These are phyloP conservation scores for Trichoderma arundinaceum DNA, from an alignment of 2,329 filamentous ascomycete genomes.

Conservation along the genomic window DNA sequence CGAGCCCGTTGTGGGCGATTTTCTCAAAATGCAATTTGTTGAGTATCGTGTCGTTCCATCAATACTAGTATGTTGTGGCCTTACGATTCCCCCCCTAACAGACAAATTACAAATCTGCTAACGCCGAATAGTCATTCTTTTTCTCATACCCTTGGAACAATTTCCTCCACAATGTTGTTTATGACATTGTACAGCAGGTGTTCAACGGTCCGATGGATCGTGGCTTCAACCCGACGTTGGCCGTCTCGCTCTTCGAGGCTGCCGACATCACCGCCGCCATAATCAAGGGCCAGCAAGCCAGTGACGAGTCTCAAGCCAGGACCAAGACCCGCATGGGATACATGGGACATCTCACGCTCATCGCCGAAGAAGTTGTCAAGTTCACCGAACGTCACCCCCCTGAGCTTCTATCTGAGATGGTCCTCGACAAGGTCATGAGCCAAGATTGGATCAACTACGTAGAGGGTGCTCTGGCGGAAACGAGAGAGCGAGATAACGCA, in stretches of 20 bases:
- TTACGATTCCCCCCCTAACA: neutral
- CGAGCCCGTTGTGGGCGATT: conserved; percentile 87
- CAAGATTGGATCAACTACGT: conserved; percentile 94
- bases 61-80: conserved; percentile 72
- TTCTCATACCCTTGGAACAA: conserved; percentile 99
- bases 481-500: conserved; percentile 95
- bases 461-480: conserved; percentile 89
- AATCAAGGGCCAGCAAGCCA: conserved; percentile 85
- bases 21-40: conserved; percentile 94
- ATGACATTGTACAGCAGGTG: conserved; percentile 98
- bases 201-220: conserved; percentile 98
- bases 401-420: conserved; percentile 80
- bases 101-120: neutral
- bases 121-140: conserved; percentile 77
- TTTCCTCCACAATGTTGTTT: conserved; percentile 98
- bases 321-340: conserved; percentile 93
- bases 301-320: conserved; percentile 82
- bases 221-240: conserved; percentile 87
- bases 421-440: conserved; percentile 87
- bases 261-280: conserved; percentile 91
- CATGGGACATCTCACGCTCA: conserved; percentile 96
- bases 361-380: conserved; percentile 97
- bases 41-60: conserved; percentile 93
- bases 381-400: conserved; percentile 94
- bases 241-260: conserved; percentile 89